A percentile compares a stretch with the other conserved stretches of the same genome.
These are phyloP conservation scores for Oxytropis ochrocephala DNA, from an alignment of 306 rosid genomes.

Conservation along the genomic window DNA sequence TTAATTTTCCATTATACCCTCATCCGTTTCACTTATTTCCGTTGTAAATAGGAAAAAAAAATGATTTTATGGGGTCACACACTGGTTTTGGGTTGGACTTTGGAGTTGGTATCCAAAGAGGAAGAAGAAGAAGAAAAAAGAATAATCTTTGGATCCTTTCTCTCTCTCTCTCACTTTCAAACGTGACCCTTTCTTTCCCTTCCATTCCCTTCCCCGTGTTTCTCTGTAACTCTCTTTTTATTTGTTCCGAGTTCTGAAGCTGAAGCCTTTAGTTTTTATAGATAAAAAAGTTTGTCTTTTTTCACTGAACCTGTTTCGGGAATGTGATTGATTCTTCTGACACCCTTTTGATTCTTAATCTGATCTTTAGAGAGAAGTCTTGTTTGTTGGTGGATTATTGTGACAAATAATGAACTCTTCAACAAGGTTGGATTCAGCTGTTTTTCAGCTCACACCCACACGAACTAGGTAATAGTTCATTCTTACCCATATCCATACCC, in stretches of 20 bases:
- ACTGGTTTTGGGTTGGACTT: slow-evolving; percentile 17
- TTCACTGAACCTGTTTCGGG: slow-evolving; percentile 21
- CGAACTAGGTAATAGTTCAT: slow-evolving; percentile 58
- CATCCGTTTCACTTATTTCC: slow-evolving; percentile 6
- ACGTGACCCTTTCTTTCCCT: slow-evolving; percentile 6
- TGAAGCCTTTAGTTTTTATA: slow-evolving; percentile 7
- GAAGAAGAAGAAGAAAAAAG: background rate
- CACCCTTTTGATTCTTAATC: slow-evolving; percentile 17
- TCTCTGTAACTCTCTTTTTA: slow-evolving; percentile 17
- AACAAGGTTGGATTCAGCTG: slow-evolving; percentile 65
- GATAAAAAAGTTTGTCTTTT: slow-evolving; percentile 17
- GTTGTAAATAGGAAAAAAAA: background rate
- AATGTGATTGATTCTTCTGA: background rate
- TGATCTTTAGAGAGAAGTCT: slow-evolving; percentile 16
- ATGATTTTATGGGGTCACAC: background rate
- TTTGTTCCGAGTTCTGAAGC: slow-evolving; percentile 3
- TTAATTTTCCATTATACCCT: slow-evolving; percentile 27
- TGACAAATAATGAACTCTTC: slow-evolving; percentile 63
- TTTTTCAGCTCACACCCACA: slow-evolving; percentile 96
- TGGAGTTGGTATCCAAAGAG: slow-evolving; percentile 38
- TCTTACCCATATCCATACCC: background rate
- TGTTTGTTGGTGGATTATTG: slow-evolving; percentile 15
- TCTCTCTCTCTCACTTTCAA: slow-evolving; percentile 5
- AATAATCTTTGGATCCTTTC: slow-evolving; percentile 37
- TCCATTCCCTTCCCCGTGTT: slow-evolving; percentile 14